Evolutionary conservation across 202 grass and related monocot species (phyloP).

Genomic region (Digitaria exilis): DNA sequence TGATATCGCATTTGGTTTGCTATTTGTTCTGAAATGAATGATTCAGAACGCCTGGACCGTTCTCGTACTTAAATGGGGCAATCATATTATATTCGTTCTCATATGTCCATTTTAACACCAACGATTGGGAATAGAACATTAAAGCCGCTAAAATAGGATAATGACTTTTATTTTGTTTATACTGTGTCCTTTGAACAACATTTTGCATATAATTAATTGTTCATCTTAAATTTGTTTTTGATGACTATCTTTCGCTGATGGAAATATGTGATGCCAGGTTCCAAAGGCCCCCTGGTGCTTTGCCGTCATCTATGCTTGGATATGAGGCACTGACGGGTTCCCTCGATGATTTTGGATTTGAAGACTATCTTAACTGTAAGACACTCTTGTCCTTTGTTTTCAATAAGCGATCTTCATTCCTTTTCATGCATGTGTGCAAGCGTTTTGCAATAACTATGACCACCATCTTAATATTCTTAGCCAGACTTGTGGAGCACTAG

Average conservation of each 20-base stretch:
- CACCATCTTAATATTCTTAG: background rate
- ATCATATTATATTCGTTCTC: background rate
- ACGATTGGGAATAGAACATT: background rate
- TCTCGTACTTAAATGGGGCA: background rate
- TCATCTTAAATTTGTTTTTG: background rate
- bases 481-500: background rate
- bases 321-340: slow-evolving; percentile 87
- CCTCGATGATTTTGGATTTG: slow-evolving; percentile 94
- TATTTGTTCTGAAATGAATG: background rate
- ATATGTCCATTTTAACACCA: background rate
- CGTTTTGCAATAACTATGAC: background rate
- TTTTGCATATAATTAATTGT: background rate
- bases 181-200: background rate
- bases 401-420: background rate
- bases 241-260: background rate
- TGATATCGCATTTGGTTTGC: background rate
- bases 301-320: slow-evolving; percentile 88
- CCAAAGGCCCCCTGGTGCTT: slow-evolving; percentile 81
- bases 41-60: background rate
- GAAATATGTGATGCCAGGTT: slow-evolving; percentile 57
- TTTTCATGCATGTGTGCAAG: background rate
- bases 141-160: background rate
- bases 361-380: slow-evolving; percentile 96
- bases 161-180: background rate
- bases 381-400: slow-evolving; percentile 4